Evolutionary conservation across 208 protist species (phyloP), one percentile per base, ranked within the genome.

Genomic region (Crithidia acanthocephali): DNA sequence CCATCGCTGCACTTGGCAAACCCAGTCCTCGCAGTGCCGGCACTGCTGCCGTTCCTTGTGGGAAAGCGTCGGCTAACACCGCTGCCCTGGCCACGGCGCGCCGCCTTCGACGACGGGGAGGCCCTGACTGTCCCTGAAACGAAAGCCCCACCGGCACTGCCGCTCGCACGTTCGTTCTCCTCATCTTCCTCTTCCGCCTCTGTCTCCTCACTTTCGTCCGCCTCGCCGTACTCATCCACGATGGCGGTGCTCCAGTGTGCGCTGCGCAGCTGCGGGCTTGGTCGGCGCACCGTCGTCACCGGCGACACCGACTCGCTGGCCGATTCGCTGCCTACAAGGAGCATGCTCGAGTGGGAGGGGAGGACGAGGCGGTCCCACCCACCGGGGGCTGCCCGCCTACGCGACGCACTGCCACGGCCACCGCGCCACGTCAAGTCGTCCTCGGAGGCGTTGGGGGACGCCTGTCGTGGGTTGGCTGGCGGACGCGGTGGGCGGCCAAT

Each of bases 301-400:
- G 72, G 59, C 16, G 72, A 68, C 45, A 11, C 42, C 40, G 59
- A 56, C 48, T 64, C 65, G 40, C 72, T 78, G 23, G 59, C 45
- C 23, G 65, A 72, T 23, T 68, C 50, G 32, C 65, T 78, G 30
- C 72, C 72, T 22, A 78, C 51, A 16, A 78, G 72, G n/a, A 63
- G n/a, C 64, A 72, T 62, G 27, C 65, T 72, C 16, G 55, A 62
- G 37, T 57, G 50, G 27, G 62, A 57, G 16, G 72, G 72, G 15
- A 72, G 47, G 13, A 48, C 56, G 30, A 78, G 72, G 5, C 63
- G 72, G n/a, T 67, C 23, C 72, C 72, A 78, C 9, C 65, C 72
- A 33, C 64, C 65, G 0, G 65, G 65, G 0, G 72, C 72, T 50
- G 37, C 22, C 33, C 72, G 72, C 15, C 58, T 11, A 20, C n/a